phyloP scores from a whole-genome alignment of 1,284 basidiomycete species.

The Uromyces viciae-fabae region DNA sequence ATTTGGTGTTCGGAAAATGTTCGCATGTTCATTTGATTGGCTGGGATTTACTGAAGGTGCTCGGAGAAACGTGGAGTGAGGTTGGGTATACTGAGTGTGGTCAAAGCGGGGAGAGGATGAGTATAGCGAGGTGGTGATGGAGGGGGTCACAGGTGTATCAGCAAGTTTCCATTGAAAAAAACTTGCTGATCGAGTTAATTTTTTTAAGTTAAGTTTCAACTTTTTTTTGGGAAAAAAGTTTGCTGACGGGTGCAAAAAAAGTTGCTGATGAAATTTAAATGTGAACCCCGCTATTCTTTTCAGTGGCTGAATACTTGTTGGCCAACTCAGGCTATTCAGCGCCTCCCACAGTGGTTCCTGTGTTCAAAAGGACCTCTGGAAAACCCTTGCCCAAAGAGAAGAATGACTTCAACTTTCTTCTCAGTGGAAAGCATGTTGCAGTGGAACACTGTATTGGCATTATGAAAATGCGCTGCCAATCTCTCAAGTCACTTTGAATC shows the following conservation, averaged over 20 bases:
- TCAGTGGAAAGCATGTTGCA: background rate
- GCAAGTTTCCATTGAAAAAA: too few species aligned
- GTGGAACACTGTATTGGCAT: constrained; percentile 32
- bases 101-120: too few species aligned
- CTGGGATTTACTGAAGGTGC: too few species aligned
- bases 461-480: constrained; percentile 12
- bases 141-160: too few species aligned
- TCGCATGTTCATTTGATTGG: background rate
- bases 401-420: background rate
- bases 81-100: too few species aligned
- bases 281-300: background rate
- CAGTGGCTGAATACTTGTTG: background rate
- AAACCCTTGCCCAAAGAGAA: background rate
- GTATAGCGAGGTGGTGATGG: too few species aligned
- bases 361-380: background rate
- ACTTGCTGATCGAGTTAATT: too few species aligned
- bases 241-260: too few species aligned
- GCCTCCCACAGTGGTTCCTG: background rate
- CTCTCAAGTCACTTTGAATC: background rate
- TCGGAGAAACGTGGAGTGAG: too few species aligned
- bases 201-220: too few species aligned
- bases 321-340: constrained; percentile 19
- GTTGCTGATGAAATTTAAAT: too few species aligned
- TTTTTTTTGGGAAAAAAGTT: too few species aligned
- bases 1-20: background rate